A percentile compares a stretch with the other conserved stretches of the same genome.
Evolutionary conservation across 176 grass and related monocot species (phyloP).

Genomic region (Zoysia pacifica): DNA sequence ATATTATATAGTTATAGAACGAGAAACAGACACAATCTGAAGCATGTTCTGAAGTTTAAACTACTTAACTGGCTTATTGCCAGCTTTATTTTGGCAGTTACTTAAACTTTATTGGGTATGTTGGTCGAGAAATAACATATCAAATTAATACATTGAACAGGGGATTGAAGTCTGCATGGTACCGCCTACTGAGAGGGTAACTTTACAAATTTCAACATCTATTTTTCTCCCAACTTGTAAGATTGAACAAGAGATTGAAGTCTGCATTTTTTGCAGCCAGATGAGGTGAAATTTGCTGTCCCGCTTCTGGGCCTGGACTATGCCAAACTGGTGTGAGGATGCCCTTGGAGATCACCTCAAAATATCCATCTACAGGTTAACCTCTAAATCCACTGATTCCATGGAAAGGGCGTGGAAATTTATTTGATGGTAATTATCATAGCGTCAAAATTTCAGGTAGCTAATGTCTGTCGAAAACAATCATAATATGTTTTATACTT

Average conservation of each 20-base stretch:
- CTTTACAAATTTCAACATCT: neutral
- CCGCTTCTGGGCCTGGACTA: conserved; percentile 82
- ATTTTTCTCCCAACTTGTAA: neutral
- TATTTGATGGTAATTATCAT: conserved; percentile 21
- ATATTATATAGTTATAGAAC: conserved; percentile 5
- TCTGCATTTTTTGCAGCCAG: conserved; percentile 48
- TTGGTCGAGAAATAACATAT: neutral
- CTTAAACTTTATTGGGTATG: neutral
- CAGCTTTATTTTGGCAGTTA: conserved; percentile 2
- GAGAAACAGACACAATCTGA: neutral
- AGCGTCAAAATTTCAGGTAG: conserved; percentile 11
- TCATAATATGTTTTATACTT: neutral
- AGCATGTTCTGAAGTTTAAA: neutral
- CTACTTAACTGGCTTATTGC: neutral
- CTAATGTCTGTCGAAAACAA: neutral
- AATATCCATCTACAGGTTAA: conserved; percentile 86
- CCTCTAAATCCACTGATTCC: conserved; percentile 20
- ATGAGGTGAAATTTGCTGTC: conserved; percentile 93
- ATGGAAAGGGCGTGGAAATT: neutral
- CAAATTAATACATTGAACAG: conserved; percentile 37
- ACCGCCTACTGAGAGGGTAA: conserved; percentile 2
- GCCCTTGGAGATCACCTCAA: conserved; percentile 82
- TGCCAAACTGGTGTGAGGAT: conserved; percentile 71
- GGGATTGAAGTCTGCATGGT: conserved; percentile 62
- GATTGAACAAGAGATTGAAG: conserved; percentile 35